Base-by-base conservation (phyloP, 768 basidiomycete genomes). In the Pleurotus pulmonarius region DNA sequence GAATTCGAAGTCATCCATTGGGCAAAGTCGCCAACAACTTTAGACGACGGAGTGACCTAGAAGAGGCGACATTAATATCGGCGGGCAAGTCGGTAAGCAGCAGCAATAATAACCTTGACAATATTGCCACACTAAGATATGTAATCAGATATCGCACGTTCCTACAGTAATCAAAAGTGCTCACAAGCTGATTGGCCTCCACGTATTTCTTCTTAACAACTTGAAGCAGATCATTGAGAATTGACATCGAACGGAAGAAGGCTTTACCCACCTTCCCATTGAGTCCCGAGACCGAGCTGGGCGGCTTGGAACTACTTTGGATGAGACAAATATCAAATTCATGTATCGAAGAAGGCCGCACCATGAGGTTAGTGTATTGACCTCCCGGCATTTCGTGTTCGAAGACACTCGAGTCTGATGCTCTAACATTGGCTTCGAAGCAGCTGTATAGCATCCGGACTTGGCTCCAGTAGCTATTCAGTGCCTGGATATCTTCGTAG, bases 331-430 rank as follows among this genome's bases (percentile, higher is more conserved):
- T 44, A 54, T 53, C 49, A 59, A 39, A 46, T 49, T 56, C 56
- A 60, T 65, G 61, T n/a, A 46, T 37, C n/a, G 56, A 59, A 39
- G 58, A n/a, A 63, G 29, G 29, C 9, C 81, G 49, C 68, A 93
- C 92, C 92, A 94, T 94, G 63, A 94, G 75, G 71, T 94, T 94
- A 29, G 92, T 94, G 70, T 93, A 94, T 70, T 94, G 93, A 45
- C 95, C 96, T 69, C 95, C 97, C 54, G 96, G 96, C 97, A 99
- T 98, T 75, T 97, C 95, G 73, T 98, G 96, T 67, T 94, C 94
- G 70, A 98, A 99, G 53, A 98, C 95, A 73, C 92, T 94, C 47
- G 95, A 97, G 69, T 98, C 97, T 52, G 94, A 95, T 22, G 94
- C 92, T 53, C 94, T 86, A 63, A 98, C 94, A 67, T 97, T 97